Evolutionary conservation across 192 early-diverging fungal species (phyloP).

Genomic region (Mycoemilia scoparia): DNA sequence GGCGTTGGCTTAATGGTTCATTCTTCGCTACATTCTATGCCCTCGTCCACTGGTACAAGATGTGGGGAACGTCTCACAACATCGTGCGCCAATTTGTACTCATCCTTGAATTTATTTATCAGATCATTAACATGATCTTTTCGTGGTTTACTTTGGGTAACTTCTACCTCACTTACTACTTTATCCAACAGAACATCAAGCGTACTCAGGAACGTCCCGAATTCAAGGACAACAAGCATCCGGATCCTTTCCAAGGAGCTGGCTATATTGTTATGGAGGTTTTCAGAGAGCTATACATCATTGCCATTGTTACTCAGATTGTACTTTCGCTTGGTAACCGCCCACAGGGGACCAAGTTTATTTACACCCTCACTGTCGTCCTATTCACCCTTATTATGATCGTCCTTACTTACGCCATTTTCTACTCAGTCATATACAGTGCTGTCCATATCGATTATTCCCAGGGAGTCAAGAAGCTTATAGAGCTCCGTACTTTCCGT

Average conservation of each 20-base stretch:
- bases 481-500: constrained; percentile 41
- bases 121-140: constrained; percentile 61
- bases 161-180: constrained; percentile 82
- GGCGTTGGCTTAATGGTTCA: constrained; percentile 92
- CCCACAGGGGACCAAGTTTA: constrained; percentile 72
- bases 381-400: constrained; percentile 80
- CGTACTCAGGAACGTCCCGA: constrained; percentile 14
- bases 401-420: constrained; percentile 59
- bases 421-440: constrained; percentile 37
- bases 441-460: constrained; percentile 23
- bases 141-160: constrained; percentile 82
- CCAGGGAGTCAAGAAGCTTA: constrained; percentile 14
- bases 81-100: constrained; percentile 52
- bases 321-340: constrained; percentile 88
- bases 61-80: constrained; percentile 62
- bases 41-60: constrained; percentile 50
- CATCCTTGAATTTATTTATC: constrained; percentile 65
- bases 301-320: constrained; percentile 64
- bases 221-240: constrained; percentile 4
- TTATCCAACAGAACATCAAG: constrained; percentile 42
- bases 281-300: constrained; percentile 57
- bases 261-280: constrained; percentile 43
- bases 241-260: constrained; percentile 40
- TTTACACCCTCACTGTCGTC: constrained; percentile 54
- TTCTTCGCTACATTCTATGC: constrained; percentile 89